Base-by-base conservation (phyloP, 2,329 filamentous ascomycete species). In the Cladobotryum protrusum region DNA sequence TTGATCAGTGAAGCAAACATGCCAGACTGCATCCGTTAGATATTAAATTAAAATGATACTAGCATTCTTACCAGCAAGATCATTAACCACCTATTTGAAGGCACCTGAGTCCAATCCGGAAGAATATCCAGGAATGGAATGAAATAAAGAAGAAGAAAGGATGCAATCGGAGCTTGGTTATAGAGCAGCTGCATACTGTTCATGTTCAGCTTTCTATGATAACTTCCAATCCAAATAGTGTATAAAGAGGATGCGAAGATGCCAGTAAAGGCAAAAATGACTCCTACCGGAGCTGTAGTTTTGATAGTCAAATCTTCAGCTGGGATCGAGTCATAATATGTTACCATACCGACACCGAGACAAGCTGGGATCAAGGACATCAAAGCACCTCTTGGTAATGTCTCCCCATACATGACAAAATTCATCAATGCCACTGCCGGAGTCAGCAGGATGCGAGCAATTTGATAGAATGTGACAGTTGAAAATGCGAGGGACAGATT, bases 401-500 rank as follows among this genome's bases (percentile, higher is more conserved):
- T 77, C 20, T 76, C 70, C 54, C 72, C 66, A 66, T 85, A 84
- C 32, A 86, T 69, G 18, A 82, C 61, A 57, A 72, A 83, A 65
- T 86, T 86, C 72, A 87, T 79, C 14, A 79, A 63, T 4, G 82
- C 83, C 17, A 85, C 82, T 40, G 73, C 75, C 3, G 84, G 84
- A 1, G 83, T 86, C 24, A 86, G 73, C 12, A 86, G 71, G 52
- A 86, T 83, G 19, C 83, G 78, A 4, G 81, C 82, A 44, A 86
- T 77, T 63, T 87, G 83, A 64, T 86, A 87, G 63, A 87, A 86
- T 39, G 82, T 83, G 39, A 87, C 79, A 45, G 78, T 78, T 18
- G 82, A 86, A 63, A 80, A 85, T 29, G 83, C 82, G 40, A 87
- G 71, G 1, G 81, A 85, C 6, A 86, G 67, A 59, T 87, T 87